Conservation (phyloP, 2,329 filamentous ascomycete genomes). For the Colletotrichum siamense region DNA sequence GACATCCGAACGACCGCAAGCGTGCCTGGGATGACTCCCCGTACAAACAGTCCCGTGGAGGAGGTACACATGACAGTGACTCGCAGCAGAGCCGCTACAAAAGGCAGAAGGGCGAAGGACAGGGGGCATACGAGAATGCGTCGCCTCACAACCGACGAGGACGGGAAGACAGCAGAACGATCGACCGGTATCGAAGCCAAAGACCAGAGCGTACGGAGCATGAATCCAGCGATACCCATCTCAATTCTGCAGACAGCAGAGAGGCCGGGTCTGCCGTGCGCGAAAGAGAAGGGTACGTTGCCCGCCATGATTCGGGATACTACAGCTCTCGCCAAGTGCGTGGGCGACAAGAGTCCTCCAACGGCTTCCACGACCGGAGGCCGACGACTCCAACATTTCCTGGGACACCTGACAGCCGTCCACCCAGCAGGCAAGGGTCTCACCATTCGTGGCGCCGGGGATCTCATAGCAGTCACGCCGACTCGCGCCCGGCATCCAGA, state of each 20-base stretch:
- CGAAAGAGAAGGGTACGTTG: neutral
- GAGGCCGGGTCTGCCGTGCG: neutral
- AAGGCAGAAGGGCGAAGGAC: constrained; percentile 1
- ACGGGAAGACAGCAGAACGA: neutral
- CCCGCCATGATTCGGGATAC: neutral
- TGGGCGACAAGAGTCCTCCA: neutral
- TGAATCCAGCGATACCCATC: neutral
- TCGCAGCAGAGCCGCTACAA: neutral
- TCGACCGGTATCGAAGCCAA: constrained; percentile 3
- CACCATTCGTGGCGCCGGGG: neutral
- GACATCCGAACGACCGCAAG: constrained; percentile 1
- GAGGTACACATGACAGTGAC: neutral
- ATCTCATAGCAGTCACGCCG: constrained; percentile 8
- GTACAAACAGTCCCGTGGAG: neutral
- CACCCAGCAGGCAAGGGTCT: neutral
- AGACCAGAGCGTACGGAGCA: neutral
- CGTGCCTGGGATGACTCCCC: constrained; percentile 12
- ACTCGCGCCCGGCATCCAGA: constrained; percentile 17
- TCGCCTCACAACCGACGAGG: neutral
- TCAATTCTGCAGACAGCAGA: neutral
- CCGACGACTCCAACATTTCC: neutral
- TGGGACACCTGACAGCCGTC: constrained; percentile 4
- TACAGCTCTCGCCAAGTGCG: neutral
- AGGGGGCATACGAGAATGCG: neutral
- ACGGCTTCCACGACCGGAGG: neutral